Percentiles rank a stretch among this genome's conserved stretches.
phyloP scores from a whole-genome alignment of 169 alveolate genomes.

The Plasmodium adleri region DNA sequence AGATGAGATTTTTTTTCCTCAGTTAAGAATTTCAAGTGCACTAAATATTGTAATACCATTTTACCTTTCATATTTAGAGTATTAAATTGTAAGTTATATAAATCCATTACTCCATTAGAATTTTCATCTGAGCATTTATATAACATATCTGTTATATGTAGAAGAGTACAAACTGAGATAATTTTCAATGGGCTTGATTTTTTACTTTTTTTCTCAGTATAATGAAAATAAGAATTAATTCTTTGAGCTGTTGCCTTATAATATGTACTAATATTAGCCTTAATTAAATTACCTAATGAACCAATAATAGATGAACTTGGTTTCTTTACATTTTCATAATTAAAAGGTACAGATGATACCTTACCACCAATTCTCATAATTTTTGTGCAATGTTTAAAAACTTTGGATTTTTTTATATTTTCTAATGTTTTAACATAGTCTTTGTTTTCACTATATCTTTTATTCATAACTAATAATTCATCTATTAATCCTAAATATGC shows the following conservation, averaged over 20 bases:
- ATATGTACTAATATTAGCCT: conserved; percentile 38
- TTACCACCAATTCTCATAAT: conserved; percentile 62
- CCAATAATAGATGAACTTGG: conserved; percentile 67
- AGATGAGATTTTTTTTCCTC: neutral
- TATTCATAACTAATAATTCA: conserved; percentile 53
- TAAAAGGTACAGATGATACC: conserved; percentile 56
- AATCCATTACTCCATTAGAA: neutral
- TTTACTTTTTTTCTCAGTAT: conserved; percentile 42
- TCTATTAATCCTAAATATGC: conserved; percentile 50
- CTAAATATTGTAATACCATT: conserved; percentile 15
- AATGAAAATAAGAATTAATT: conserved; percentile 46
- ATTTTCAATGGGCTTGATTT: conserved; percentile 21
- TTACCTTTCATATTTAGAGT: conserved; percentile 51
- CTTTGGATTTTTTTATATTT: conserved; percentile 63
- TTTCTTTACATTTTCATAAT: conserved; percentile 63
- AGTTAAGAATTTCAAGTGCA: conserved; percentile 6
- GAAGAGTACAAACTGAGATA: conserved; percentile 58
- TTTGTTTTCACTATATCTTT: conserved; percentile 35
- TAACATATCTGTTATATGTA: conserved; percentile 48
- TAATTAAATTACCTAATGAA: conserved; percentile 65
- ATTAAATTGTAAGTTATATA: conserved; percentile 25
- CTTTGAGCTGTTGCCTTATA: conserved; percentile 40
- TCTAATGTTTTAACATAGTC: conserved; percentile 2
- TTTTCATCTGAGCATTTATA: conserved; percentile 31
- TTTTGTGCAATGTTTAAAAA: conserved; percentile 64